Conservation (phyloP, 2,329 filamentous ascomycete species). For the Trichoderma semiorbis region DNA sequence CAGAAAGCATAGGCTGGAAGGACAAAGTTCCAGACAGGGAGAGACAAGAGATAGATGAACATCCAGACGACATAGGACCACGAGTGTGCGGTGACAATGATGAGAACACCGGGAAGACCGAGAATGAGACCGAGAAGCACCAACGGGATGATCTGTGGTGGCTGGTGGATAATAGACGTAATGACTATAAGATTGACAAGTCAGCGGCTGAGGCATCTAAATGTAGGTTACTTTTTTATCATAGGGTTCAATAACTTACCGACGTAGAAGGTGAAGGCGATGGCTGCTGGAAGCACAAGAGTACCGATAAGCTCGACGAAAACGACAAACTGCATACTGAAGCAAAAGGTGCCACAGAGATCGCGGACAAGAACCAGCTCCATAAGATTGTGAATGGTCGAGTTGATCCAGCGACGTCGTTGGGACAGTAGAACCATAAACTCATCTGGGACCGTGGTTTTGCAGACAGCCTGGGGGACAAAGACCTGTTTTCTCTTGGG, state of each 20-base stretch:
- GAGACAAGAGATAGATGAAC: constrained; percentile 87
- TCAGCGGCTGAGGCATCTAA: not conserved
- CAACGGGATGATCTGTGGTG: constrained; percentile 83
- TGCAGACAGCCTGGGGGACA: constrained; percentile 97
- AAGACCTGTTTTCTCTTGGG: constrained; percentile 99
- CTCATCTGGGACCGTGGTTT: constrained; percentile 90
- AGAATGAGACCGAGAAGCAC: constrained; percentile 86
- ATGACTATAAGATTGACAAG: constrained; percentile 54
- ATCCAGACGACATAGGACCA: constrained; percentile 94
- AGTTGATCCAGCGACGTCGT: constrained; percentile 98
- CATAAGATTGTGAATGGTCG: constrained; percentile 97
- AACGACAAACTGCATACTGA: constrained; percentile 99
- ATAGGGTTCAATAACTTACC: constrained; percentile 54
- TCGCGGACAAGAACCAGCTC: constrained; percentile 93
- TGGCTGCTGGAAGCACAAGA: constrained; percentile 89
- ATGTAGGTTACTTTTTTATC: not conserved
- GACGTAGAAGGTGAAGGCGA: constrained; percentile 95
- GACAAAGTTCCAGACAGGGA: constrained; percentile 97
- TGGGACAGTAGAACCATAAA: constrained; percentile 93
- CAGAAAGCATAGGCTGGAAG: constrained; percentile 93
- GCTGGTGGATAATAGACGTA: constrained; percentile 74
- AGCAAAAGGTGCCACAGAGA: constrained; percentile 97
- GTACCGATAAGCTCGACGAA: constrained; percentile 95
- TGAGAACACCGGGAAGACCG: constrained; percentile 86
- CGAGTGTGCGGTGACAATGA: constrained; percentile 89